A percentile compares a stretch with the other conserved stretches of the same genome.
These are phyloP conservation scores for Leptomonas pyrrhocoris DNA, from an alignment of 208 protist genomes.

Conservation along the genomic window DNA sequence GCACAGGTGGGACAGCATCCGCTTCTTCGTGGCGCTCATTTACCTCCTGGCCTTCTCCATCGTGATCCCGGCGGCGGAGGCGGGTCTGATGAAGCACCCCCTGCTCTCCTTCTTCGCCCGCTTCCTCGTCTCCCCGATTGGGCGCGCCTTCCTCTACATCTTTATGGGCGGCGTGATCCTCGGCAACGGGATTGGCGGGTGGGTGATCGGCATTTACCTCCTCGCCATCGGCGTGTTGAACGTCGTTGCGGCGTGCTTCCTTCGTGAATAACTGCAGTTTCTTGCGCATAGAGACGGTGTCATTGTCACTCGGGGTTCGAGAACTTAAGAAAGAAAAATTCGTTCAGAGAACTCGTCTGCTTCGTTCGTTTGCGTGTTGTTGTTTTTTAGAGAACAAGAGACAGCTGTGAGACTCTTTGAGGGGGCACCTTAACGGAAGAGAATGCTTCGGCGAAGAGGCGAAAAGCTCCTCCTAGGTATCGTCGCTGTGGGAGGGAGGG, in stretches of 20 bases:
- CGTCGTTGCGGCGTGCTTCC: slow-evolving; percentile 39
- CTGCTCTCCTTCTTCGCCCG: slow-evolving; percentile 46
- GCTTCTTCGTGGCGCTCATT: slow-evolving; percentile 46
- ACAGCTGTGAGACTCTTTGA: too few relatives aligned
- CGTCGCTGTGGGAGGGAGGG: too few relatives aligned
- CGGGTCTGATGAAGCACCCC: slow-evolving; percentile 53
- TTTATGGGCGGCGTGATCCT: slow-evolving; percentile 79
- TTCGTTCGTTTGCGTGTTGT: too few relatives aligned
- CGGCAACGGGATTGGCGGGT: slow-evolving; percentile 49
- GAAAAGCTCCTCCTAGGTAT: too few relatives aligned
- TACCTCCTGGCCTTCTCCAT: slow-evolving; percentile 64
- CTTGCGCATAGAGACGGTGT: neutral
- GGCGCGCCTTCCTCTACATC: slow-evolving; percentile 71
- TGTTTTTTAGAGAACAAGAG: too few relatives aligned
- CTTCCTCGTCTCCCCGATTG: slow-evolving; percentile 58
- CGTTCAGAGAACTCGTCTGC: too few relatives aligned
- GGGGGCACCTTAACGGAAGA: too few relatives aligned
- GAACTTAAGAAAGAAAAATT: too few relatives aligned
- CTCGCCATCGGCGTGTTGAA: slow-evolving; percentile 62
- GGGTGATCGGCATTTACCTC: slow-evolving; percentile 63
- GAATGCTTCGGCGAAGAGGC: too few relatives aligned
- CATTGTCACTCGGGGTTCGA: too few relatives aligned
- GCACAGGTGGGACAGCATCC: slow-evolving; percentile 20
- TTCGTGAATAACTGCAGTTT: neutral
- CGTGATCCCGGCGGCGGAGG: slow-evolving; percentile 62